Evolutionary conservation across 148 eudicot genomes (phyloP).

Genomic region (Linanthus parryae): DNA sequence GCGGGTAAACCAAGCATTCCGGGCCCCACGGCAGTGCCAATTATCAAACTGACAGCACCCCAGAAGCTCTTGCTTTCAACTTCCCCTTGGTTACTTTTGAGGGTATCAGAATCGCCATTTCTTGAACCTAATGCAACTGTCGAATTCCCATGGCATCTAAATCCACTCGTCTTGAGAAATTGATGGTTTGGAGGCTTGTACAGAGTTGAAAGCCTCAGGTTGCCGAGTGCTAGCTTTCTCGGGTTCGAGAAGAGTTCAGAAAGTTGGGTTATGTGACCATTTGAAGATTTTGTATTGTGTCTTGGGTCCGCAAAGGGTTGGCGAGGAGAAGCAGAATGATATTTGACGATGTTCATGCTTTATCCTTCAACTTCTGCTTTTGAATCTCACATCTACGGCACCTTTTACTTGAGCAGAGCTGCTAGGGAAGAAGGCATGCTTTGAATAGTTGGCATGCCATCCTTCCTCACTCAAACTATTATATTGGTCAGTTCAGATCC

Average conservation of each 20-base stretch:
- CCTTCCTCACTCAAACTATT: too few relatives aligned
- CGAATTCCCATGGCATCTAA: conserved; percentile 8
- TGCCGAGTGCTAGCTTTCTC: background rate
- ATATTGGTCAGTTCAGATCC: too few relatives aligned
- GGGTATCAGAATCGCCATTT: background rate
- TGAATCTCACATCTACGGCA: background rate
- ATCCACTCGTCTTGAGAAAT: background rate
- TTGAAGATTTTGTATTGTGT: background rate
- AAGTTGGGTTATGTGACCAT: background rate
- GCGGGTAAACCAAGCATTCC: conserved; percentile 73
- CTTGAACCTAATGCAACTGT: background rate
- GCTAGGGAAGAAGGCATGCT: background rate
- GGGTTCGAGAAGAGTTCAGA: background rate
- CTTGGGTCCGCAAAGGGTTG: background rate
- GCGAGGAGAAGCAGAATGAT: conserved; percentile 7
- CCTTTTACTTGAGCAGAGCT: background rate
- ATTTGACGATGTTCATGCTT: conserved; percentile 5
- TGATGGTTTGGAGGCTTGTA: background rate
- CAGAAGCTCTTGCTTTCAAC: conserved; percentile 44
- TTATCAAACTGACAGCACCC: conserved; percentile 65
- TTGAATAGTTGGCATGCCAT: too few relatives aligned
- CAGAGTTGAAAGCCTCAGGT: background rate
- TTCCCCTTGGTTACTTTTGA: conserved; percentile 9
- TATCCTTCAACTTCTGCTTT: background rate
- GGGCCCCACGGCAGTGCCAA: conserved; percentile 73